Evolutionary conservation across 768 basidiomycete species (phyloP), one percentile per base, ranked within the genome.

Genomic region (Rhodotorula kratochvilovae): DNA sequence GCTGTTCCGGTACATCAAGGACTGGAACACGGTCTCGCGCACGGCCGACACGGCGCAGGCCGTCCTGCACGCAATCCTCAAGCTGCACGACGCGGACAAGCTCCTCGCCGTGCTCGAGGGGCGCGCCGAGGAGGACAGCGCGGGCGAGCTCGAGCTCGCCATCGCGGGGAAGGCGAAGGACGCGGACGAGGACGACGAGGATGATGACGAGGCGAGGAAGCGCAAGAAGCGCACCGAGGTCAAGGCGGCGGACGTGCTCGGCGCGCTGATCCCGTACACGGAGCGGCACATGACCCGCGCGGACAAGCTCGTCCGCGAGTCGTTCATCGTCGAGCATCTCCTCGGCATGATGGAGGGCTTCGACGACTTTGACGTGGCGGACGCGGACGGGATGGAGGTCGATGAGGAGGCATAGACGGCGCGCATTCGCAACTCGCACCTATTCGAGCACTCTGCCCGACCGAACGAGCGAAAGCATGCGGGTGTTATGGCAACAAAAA

Each of bases 21-120:
- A 89, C 75, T 99, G 96, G 96, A 99, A 98, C 80, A 87, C 93
- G n/a, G 89, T 88, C 71, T 90, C 90, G n/a, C 88, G 88, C 78
- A 92, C 90, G 31, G 89, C 90, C 72, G 83, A 82, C 27, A 85
- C 96, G 55, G 95, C 95, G 13, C 96, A 99, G 81, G 83, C 83
- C 43, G 84, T 97, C 53, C 81, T 99, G 66, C 86, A 90, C 77
- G 88, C 92, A 8, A 81, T 97, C 61, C 80, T 97, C 71, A 90
- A 90, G 80, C 81, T 90, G 71, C 86, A 88, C 42, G 82, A 87
- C 2, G 87, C 89, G 11, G 89, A 90, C 45, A 88, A 92, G 46
- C 82, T 99, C 57, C 81, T 88, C 59, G 81, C 82, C 42, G 88
- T 89, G 19, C 93, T 93, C 71, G 69, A 74, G 36, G 25, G 21